These are phyloP conservation scores for Aspergillus luchuensis DNA, from an alignment of 2,329 filamentous ascomycete species.

Conservation along the genomic window DNA sequence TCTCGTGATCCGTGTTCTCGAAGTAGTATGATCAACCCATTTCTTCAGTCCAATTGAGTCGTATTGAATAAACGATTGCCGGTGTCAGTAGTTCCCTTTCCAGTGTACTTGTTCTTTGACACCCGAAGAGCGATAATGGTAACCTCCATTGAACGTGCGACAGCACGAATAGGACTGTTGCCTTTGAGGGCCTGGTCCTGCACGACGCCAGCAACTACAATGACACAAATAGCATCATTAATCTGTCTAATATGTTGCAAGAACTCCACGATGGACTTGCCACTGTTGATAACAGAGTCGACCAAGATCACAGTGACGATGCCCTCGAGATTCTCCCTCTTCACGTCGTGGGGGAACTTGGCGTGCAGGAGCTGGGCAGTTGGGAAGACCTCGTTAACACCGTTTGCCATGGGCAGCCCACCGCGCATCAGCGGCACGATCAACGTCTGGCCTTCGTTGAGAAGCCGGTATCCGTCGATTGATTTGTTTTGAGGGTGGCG, in stretches of 20 bases:
- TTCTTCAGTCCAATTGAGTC: too few species aligned
- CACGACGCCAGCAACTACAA: constrained; percentile 59
- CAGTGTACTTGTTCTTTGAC: constrained; percentile 60
- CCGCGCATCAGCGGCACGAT: constrained; percentile 66
- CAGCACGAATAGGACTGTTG: constrained; percentile 15
- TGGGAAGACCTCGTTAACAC: constrained; percentile 57
- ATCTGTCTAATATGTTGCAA: constrained; percentile 50
- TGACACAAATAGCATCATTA: constrained; percentile 47
- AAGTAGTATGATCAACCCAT: too few species aligned
- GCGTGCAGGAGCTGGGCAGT: constrained; percentile 56
- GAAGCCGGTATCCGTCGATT: constrained; percentile 51
- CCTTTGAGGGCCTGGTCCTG: constrained; percentile 43
- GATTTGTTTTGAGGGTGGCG: constrained; percentile 54
- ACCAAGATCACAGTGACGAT: constrained; percentile 54
- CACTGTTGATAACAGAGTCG: constrained; percentile 64
- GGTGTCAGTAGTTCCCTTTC: constrained; percentile 57
- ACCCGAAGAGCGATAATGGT: constrained; percentile 56
- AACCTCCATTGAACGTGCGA: constrained; percentile 25
- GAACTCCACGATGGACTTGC: constrained; percentile 54
- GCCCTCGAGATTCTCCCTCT: constrained; percentile 43
- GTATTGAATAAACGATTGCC: constrained; percentile 64
- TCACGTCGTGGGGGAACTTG: constrained; percentile 44
- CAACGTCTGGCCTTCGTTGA: constrained; percentile 50
- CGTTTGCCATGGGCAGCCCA: constrained; percentile 63
- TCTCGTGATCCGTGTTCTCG: too few species aligned